Percentiles rank a stretch among this genome's conserved stretches.
Evolutionary conservation across 2,329 filamentous ascomycete genomes (phyloP).

Genomic region (Aspergillus sp.): DNA sequence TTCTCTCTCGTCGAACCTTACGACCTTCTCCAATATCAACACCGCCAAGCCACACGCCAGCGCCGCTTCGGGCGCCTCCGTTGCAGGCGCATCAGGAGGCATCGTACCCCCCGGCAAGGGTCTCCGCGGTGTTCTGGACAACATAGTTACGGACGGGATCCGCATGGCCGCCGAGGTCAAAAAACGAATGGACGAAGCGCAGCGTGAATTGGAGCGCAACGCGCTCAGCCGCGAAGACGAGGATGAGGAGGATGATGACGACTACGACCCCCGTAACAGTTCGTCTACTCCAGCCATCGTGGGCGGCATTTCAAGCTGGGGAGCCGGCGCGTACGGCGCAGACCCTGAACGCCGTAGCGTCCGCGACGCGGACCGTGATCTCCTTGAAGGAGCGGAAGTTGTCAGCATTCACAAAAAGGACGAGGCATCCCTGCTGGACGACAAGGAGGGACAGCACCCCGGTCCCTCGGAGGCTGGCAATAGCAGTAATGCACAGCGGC

Average conservation of each 20-base stretch:
- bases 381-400: constrained; percentile 71
- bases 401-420: constrained; percentile 45
- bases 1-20: constrained; percentile 68
- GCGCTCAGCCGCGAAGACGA: constrained; percentile 67
- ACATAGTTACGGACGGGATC: constrained; percentile 97
- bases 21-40: constrained; percentile 76
- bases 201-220: constrained; percentile 84
- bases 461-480: constrained; percentile 7
- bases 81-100: constrained; percentile 56
- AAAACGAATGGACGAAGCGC: constrained; percentile 91
- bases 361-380: constrained; percentile 55
- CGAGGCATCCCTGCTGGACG: constrained; percentile 30
- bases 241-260: constrained; percentile 69
- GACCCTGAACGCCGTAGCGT: constrained; percentile 60
- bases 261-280: constrained; percentile 50
- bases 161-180: constrained; percentile 90
- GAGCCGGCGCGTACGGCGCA: constrained; percentile 47
- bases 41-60: constrained; percentile 42
- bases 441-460: constrained; percentile 19
- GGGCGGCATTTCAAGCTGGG: constrained; percentile 38
- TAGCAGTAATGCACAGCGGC: constrained; percentile 3
- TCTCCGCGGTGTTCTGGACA: constrained; percentile 88
- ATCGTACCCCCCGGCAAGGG: constrained; percentile 68
- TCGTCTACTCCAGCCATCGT: constrained; percentile 28
- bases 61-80: constrained; percentile 38